Evolutionary conservation across 2,329 filamentous ascomycete genomes (phyloP), one percentile per base, ranked within the genome.

Genomic region (Amphichorda felina): DNA sequence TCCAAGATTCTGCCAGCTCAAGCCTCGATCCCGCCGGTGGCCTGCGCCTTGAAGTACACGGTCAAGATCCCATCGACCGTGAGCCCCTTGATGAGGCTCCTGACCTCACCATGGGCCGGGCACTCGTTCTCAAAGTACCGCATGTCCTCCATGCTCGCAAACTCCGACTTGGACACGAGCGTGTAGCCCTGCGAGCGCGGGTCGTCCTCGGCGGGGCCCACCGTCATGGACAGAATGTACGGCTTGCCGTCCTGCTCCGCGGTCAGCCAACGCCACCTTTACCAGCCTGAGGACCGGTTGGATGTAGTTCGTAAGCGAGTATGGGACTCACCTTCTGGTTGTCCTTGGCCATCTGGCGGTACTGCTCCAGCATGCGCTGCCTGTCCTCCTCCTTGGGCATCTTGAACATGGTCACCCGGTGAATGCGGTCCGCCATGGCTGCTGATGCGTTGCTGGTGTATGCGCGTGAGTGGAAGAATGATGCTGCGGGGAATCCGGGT

Each of bases 61-160:
- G 58, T 63, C 45, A 64, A 34, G 18, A 61, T 39, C 13, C 57
- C 63, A 25, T 54, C 44, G 8, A 62, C 39, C 6, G 43, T 47
- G 18, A 65, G 41, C 14, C 38, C 45, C 42, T 48, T 48, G 11
- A 54, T 57, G 2, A 45, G 42, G 24, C 45, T 47, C 53, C 64
- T 67, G 39, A 69, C 55, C 17, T 42, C 50, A 38, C 48, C 45
- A 42, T 70, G 66, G 2, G 61, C 62, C n/a, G 47, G 39, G 45
- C 64, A 68, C 36, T 51, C 62, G 8, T 63, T 60, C 51, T 84
- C 79, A 52, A 82, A 85, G 58, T 71, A 85, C 45, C 72, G 64
- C 71, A 84, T 75, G 51, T 84, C 80, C 10, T 77, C 77, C 37
- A 75, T 47, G 40, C 59, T 76, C 31, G 68, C 66, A 49, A 85